Evolutionary conservation across 179 eudicot species (phyloP), one percentile per base, ranked within the genome.

Genomic region (Spergularia azorica): DNA sequence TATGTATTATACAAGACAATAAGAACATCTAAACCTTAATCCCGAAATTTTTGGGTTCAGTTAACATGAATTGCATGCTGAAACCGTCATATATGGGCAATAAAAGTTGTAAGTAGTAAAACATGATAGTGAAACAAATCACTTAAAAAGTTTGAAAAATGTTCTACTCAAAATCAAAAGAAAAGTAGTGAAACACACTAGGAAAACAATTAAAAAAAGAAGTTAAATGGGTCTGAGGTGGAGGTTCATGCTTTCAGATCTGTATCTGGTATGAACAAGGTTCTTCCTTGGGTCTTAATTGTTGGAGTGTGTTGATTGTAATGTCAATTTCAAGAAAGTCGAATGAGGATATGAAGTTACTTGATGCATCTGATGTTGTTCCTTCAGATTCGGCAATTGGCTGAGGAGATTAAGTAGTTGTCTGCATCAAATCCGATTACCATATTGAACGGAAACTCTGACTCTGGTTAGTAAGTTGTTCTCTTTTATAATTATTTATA

Each of bases 341-440:
- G 39, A 8, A 0, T 15, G 61, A 4, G 32, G 5, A 16, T 56
- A 26, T 39, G 16, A 72, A 54, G 51, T 13, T 36, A 8, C 21
- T 46, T 70, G 51, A 41, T 75, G 54, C 9, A 17, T 26, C 9
- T 63, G 15, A 63, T 79, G 64, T 58, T 74, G 61, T 81, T 81
- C 55, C 41, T 82, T 79, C 85, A 94, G 98, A 86, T 92, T 77
- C 94, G 94, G 43, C 90, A 89, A 82, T 80, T 94, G 85, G 94
- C 98, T 43, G 86, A 88, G 81, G 98, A 94, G 85, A 90, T 94
- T 73, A 85, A 91, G 81, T 94, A 86, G 77, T 79, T 92, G 64
- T 86, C 96, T 52, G 72, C 84, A 77, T 82, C 93, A 18, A 88
- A 83, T 81, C 97, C 93, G 48, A 83, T 94, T 62, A 84, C 93